Percentiles rank a stretch among this genome's conserved stretches.
phyloP scores from a whole-genome alignment of 2,329 filamentous ascomycete genomes.

The Neofusicoccum sp. region DNA sequence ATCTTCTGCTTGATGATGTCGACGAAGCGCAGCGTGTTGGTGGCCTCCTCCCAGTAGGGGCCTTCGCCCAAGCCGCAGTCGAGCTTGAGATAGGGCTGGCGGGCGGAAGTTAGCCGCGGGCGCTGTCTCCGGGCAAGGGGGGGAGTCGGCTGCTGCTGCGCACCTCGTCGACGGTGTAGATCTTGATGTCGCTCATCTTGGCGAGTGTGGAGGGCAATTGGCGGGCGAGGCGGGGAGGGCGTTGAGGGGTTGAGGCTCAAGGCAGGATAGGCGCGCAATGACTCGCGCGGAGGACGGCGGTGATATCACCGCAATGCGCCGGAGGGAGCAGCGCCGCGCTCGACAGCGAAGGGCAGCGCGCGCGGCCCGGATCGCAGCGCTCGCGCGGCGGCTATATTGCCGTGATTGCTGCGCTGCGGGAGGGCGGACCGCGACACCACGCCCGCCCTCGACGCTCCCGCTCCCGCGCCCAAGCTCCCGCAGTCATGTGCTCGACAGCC shows the following conservation, averaged over 20 bases:
- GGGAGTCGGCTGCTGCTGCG: background rate
- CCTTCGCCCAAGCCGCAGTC: constrained; percentile 72
- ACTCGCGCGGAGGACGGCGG: background rate
- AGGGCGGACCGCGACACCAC: background rate
- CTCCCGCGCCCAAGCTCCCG: background rate
- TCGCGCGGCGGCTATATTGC: too few relatives aligned
- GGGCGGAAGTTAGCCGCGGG: background rate
- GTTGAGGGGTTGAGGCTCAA: constrained; percentile 9
- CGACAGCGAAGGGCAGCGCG: too few relatives aligned
- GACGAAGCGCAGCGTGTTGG: constrained; percentile 71
- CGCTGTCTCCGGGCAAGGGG: background rate
- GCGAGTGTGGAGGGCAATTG: background rate
- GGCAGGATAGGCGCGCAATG: background rate
- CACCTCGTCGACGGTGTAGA: constrained; percentile 21
- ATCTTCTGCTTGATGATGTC: constrained; percentile 80
- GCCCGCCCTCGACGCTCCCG: background rate
- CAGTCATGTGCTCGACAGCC: constrained; percentile 6
- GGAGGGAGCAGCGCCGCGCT: too few relatives aligned
- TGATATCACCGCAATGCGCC: background rate
- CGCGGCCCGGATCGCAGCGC: too few relatives aligned
- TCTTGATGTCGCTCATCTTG: constrained; percentile 17
- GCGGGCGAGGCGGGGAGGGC: background rate
- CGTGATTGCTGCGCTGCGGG: background rate
- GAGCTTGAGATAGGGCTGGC: constrained; percentile 58
- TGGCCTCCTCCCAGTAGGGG: constrained; percentile 70